Evolutionary conservation across 2,329 filamentous ascomycete species (phyloP), one percentile per base, ranked within the genome.

Genomic region (Aaosphaeria arxii): DNA sequence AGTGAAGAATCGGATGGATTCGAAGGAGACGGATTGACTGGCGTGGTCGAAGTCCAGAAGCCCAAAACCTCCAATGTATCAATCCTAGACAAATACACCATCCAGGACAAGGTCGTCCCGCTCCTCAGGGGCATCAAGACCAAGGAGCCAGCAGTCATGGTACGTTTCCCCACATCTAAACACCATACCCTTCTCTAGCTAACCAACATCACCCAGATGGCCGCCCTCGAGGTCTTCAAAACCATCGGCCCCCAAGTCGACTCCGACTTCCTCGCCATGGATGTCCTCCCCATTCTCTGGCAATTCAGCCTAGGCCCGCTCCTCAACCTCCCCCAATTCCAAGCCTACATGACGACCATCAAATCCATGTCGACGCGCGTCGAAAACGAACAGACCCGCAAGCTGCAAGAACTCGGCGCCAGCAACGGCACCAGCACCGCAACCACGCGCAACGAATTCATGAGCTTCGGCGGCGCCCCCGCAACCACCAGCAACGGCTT

Each of bases 71-170:
- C 80, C 4, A 87, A 82, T 1, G 87, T 87, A 1, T 90, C 85
- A 2, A 91, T 92, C 3, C 76, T 99, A 30, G 94, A 99, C 74
- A 97, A 97, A 69, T 97, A 94, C 64, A 97, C 94, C 0, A 92
- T 99, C 74, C 94, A 99, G 68, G 94, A 99, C 67, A 97, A 96
- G 74, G 88, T 99, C 32, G 82, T 97, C 0, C 94, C 94, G 0
- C 74, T 97, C 4, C 79, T 99, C 51, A 91, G 89, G 63, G 91
- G 80, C 2, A 97, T 99, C 74, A 97, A 96, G 72, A 99, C 94
- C 0, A 97, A 96, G 66, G 94, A 99, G 68, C 94, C 94, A 0
- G 91, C 91, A 6, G 94, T 99, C 7, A 97, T 97, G 89, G 74
- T 76, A 67, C 54, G 70, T 53, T 33, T 17, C 4, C 29, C n/a